These are phyloP conservation scores for Penicillium alfredii DNA, from an alignment of 495 filamentous ascomycete genomes.

Conservation along the genomic window DNA sequence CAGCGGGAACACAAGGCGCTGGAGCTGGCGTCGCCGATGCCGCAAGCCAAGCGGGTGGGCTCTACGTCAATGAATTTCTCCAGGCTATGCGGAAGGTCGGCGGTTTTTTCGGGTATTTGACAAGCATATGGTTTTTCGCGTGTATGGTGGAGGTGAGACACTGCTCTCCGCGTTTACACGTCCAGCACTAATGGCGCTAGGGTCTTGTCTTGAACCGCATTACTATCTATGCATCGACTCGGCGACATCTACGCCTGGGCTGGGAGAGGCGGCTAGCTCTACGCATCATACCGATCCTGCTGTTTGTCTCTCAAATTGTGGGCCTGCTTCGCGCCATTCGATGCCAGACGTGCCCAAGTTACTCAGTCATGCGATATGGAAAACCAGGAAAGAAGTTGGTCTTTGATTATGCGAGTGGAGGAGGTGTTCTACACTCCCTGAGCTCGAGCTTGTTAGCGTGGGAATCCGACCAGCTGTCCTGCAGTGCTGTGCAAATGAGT, in stretches of 20 bases:
- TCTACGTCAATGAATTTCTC: conserved; percentile 33
- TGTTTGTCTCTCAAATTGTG: conserved; percentile 64
- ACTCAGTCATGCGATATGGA: conserved; percentile 66
- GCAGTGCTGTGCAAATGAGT: conserved; percentile 66
- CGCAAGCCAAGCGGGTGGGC: conserved; percentile 23
- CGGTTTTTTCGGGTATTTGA: conserved; percentile 84
- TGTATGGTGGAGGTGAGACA: conserved; percentile 69
- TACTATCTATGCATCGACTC: conserved; percentile 83
- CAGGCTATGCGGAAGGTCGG: conserved; percentile 56
- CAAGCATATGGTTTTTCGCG: conserved; percentile 86
- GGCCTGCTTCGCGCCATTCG: conserved; percentile 75
- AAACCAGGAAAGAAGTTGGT: conserved; percentile 57
- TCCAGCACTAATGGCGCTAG: conserved; percentile 27
- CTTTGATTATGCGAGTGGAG: conserved; percentile 67
- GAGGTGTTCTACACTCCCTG: conserved; percentile 61
- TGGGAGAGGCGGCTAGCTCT: conserved; percentile 68
- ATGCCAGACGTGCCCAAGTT: conserved; percentile 84
- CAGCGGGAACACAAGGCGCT: conserved; percentile 27
- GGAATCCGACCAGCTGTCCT: conserved; percentile 65
- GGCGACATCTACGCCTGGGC: conserved; percentile 64
- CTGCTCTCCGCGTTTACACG: neutral
- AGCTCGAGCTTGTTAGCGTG: conserved; percentile 61
- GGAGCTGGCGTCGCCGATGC: conserved; percentile 25
- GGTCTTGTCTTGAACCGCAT: conserved; percentile 87
- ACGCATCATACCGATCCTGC: conserved; percentile 67